phyloP scores from a whole-genome alignment of 2,329 filamentous ascomycete genomes.

The Trichophyton mentagrophytes region DNA sequence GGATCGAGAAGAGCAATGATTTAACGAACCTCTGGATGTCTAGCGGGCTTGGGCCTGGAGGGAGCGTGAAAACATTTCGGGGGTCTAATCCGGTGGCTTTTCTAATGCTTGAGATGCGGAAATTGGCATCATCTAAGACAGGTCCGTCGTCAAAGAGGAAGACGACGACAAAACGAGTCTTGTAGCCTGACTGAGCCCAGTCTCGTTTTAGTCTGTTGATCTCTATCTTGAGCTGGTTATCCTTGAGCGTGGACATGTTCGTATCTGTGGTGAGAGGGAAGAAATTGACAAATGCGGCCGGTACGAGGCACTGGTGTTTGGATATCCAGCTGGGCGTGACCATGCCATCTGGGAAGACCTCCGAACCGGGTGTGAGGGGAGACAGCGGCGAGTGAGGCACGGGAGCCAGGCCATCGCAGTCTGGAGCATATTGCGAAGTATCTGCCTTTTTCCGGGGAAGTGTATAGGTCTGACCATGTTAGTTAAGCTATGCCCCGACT shows the following conservation, averaged over 20 bases:
- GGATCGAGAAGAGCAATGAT: constrained; percentile 58
- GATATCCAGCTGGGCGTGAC: constrained; percentile 70
- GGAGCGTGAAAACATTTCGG: constrained; percentile 75
- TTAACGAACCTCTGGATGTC: constrained; percentile 64
- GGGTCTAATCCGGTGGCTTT: constrained; percentile 67
- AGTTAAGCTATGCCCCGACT: not conserved
- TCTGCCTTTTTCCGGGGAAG: constrained; percentile 53
- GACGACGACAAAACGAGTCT: constrained; percentile 62
- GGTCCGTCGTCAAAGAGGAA: constrained; percentile 63
- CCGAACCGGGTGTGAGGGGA: constrained; percentile 69
- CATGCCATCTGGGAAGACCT: constrained; percentile 79
- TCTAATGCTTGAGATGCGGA: constrained; percentile 67
- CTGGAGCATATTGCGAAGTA: constrained; percentile 24
- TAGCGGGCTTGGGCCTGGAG: constrained; percentile 55
- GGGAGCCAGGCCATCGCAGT: constrained; percentile 29
- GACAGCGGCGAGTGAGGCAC: constrained; percentile 85
- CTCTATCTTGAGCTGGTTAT: constrained; percentile 78
- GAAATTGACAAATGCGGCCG: constrained; percentile 68
- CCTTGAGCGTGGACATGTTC: constrained; percentile 61
- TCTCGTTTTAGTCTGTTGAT: constrained; percentile 64
- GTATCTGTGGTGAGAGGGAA: constrained; percentile 63
- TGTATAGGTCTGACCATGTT: constrained; percentile 34
- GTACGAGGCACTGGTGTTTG: constrained; percentile 78
- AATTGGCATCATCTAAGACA: constrained; percentile 50
- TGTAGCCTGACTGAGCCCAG: constrained; percentile 50